phyloP scores from a whole-genome alignment of 192 early-diverging fungal species.

The Chytriomyces hyalinus region DNA sequence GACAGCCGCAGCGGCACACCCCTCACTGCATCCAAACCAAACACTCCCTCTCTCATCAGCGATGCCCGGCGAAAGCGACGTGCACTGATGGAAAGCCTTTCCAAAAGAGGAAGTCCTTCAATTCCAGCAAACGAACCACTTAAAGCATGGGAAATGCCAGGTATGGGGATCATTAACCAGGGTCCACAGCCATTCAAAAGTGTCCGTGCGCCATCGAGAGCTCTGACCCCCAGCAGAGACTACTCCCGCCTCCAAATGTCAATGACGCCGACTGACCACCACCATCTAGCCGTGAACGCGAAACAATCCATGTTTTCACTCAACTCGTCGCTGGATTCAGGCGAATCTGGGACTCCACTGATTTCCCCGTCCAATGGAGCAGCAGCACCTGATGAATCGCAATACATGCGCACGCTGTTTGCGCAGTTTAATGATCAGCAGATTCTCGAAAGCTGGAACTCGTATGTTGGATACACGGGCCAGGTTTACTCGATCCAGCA shows the following conservation, averaged over 20 bases:
- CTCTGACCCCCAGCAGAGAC: neutral
- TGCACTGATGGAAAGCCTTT: too few species aligned
- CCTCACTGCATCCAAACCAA: neutral
- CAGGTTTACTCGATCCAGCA: constrained; percentile 24
- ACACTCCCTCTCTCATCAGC: neutral
- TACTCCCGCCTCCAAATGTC: neutral
- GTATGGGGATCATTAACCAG: constrained; percentile 3
- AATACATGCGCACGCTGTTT: constrained; percentile 23
- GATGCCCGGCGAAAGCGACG: neutral
- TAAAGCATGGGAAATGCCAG: constrained; percentile 23
- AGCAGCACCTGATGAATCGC: neutral
- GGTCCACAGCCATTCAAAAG: neutral
- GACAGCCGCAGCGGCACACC: neutral
- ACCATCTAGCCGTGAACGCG: neutral
- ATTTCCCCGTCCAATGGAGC: neutral
- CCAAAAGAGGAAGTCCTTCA: neutral
- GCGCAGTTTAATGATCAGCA: constrained; percentile 21
- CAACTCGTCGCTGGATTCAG: neutral
- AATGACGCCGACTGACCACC: neutral
- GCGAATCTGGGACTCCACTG: neutral
- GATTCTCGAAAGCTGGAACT: constrained; percentile 29
- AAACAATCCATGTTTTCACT: neutral
- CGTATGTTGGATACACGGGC: constrained; percentile 15
- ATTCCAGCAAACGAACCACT: constrained; percentile 23
- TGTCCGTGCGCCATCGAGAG: neutral